Percentiles rank a stretch among this genome's conserved stretches.
phyloP scores from a whole-genome alignment of 2,329 filamentous ascomycete genomes.

The Pseudogymnoascus sp. region DNA sequence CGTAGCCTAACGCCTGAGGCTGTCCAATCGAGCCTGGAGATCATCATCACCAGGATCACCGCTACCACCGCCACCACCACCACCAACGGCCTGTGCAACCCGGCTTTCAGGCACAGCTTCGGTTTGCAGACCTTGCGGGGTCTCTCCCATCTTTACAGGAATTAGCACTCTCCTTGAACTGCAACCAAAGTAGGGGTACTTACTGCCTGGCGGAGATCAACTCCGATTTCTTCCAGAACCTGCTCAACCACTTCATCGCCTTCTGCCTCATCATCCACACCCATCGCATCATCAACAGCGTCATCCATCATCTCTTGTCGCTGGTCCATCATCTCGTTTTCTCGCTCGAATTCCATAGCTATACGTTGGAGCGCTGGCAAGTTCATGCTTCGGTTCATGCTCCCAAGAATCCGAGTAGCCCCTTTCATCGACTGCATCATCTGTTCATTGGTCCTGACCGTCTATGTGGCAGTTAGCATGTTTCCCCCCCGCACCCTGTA shows the following conservation, averaged over 20 bases:
- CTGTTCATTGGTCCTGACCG: slow-evolving; percentile 94
- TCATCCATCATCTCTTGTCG: slow-evolving; percentile 99
- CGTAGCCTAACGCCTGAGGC: slow-evolving; percentile 40
- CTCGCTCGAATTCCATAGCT: slow-evolving; percentile 97
- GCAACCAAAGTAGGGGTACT: slow-evolving; percentile 31
- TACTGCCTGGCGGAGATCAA: slow-evolving; percentile 85
- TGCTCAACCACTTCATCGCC: slow-evolving; percentile 96
- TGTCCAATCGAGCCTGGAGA: slow-evolving; percentile 86
- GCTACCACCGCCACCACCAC: slow-evolving; percentile 43
- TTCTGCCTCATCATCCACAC: slow-evolving; percentile 83
- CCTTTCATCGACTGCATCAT: slow-evolving; percentile 99
- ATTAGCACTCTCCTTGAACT: not conserved
- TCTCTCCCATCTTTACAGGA: slow-evolving; percentile 69
- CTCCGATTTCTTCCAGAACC: slow-evolving; percentile 91
- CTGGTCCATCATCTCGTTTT: slow-evolving; percentile 99
- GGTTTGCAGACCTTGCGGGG: slow-evolving; percentile 74
- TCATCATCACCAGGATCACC: slow-evolving; percentile 67
- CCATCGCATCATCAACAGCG: slow-evolving; percentile 93
- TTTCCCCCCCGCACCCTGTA: not conserved
- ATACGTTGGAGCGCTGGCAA: slow-evolving; percentile 90
- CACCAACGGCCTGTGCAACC: slow-evolving; percentile 78
- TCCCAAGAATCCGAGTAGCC: slow-evolving; percentile 81
- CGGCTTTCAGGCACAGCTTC: slow-evolving; percentile 63
- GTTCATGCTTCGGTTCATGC: slow-evolving; percentile 98
- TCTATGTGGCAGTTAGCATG: slow-evolving; percentile 43